Percentiles rank a stretch among this genome's conserved stretches.
These are phyloP conservation scores for Lasiosphaeria miniovina DNA, from an alignment of 495 filamentous ascomycete species.

Conservation along the genomic window DNA sequence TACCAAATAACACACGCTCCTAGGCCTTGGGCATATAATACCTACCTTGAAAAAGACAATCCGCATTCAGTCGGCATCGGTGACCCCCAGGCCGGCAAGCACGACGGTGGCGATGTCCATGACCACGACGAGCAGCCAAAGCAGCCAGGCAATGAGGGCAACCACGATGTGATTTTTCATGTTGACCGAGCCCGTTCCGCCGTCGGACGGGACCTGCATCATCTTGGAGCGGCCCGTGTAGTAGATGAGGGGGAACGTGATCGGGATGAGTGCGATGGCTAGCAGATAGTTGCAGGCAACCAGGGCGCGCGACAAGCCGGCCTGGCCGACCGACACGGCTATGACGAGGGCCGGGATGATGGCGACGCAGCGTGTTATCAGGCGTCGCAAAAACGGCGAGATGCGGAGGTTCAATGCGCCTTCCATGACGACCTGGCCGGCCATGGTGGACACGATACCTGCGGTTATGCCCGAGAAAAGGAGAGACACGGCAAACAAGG, in stretches of 20 bases:
- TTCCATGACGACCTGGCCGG: slow-evolving; percentile 55
- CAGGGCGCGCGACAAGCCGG: slow-evolving; percentile 39
- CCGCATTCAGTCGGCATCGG: slow-evolving; percentile 8
- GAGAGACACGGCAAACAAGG: slow-evolving; percentile 53
- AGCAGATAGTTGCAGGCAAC: slow-evolving; percentile 44
- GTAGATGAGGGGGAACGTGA: slow-evolving; percentile 46
- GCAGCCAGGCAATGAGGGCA: slow-evolving; percentile 13
- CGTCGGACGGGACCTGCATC: slow-evolving; percentile 40
- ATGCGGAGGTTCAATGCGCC: slow-evolving; percentile 52
- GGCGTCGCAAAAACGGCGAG: slow-evolving; percentile 46
- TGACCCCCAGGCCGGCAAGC: slow-evolving; percentile 17
- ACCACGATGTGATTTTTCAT: slow-evolving; percentile 13
- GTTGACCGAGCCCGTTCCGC: slow-evolving; percentile 11
- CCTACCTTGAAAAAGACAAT: not conserved
- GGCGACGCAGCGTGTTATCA: slow-evolving; percentile 57
- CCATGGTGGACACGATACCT: slow-evolving; percentile 57
- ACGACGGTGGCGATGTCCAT: slow-evolving; percentile 25
- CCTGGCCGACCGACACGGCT: slow-evolving; percentile 63
- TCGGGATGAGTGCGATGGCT: slow-evolving; percentile 43
- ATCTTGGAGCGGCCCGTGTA: slow-evolving; percentile 42
- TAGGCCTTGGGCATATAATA: not conserved
- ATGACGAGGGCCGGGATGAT: slow-evolving; percentile 78
- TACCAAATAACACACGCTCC: too few species aligned
- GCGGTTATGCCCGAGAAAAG: slow-evolving; percentile 51
- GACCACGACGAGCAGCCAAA: slow-evolving; percentile 20